Percentiles rank a stretch among this genome's conserved stretches.
Conservation (phyloP, 352 stramenopile species). For the Blastocystis sp. region DNA sequence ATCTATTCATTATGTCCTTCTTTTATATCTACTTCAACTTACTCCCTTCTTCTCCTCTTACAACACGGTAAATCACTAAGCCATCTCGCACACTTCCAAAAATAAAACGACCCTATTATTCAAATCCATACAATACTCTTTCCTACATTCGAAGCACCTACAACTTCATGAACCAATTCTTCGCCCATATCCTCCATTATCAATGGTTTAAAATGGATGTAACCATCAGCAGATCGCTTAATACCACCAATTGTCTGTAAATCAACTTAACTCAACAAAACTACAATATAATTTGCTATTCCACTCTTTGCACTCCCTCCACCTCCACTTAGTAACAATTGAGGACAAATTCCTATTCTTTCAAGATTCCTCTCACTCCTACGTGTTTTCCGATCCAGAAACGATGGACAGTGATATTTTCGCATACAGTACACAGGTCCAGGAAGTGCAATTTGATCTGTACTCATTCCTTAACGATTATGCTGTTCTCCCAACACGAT, state of each 20-base stretch:
- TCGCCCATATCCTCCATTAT: not conserved
- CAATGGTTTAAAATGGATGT: slow-evolving; percentile 2
- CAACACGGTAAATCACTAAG: slow-evolving; percentile 31
- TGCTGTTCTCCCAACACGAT: not conserved
- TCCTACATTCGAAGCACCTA: slow-evolving; percentile 19
- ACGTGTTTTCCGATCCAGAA: slow-evolving; percentile 10
- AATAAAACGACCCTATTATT: slow-evolving; percentile 27
- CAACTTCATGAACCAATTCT: slow-evolving; percentile 19
- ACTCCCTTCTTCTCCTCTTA: not conserved
- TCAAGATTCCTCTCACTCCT: not conserved
- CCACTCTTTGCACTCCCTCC: slow-evolving; percentile 7
- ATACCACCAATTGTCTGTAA: slow-evolving; percentile 22
- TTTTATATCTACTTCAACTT: not conserved
- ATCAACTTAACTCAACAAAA: not conserved
- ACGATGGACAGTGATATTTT: slow-evolving; percentile 1
- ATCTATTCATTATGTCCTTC: not conserved
- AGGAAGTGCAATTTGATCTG: slow-evolving; percentile 29
- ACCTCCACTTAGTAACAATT: slow-evolving; percentile 16
- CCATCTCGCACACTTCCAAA: slow-evolving; percentile 35
- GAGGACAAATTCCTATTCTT: slow-evolving; percentile 21
- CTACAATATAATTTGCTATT: slow-evolving; percentile 43
- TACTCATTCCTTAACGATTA: not conserved
- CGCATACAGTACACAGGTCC: slow-evolving; percentile 54
- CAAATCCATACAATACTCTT: not conserved
- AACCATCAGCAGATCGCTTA: not conserved